Evolutionary conservation across 768 basidiomycete species (phyloP).

Genomic region (Cystobasidium onofrii): DNA sequence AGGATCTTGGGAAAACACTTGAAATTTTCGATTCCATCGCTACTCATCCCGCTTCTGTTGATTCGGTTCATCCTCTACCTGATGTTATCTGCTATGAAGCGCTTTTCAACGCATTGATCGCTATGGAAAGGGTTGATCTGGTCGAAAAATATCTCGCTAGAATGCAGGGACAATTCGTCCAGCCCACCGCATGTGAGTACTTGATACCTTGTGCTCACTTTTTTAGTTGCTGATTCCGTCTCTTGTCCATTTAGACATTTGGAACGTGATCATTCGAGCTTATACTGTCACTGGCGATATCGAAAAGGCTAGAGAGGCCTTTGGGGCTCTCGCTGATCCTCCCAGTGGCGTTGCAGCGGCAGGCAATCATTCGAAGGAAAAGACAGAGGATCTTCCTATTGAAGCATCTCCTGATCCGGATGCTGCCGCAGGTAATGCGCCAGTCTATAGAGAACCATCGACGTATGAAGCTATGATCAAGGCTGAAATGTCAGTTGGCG

Average conservation of each 20-base stretch:
- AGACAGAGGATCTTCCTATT: slow-evolving; percentile 44
- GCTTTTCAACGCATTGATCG: slow-evolving; percentile 74
- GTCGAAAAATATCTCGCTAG: slow-evolving; percentile 60
- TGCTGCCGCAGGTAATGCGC: slow-evolving; percentile 43
- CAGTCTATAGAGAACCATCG: slow-evolving; percentile 81
- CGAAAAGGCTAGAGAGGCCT: slow-evolving; percentile 63
- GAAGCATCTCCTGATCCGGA: neutral
- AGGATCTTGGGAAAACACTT: slow-evolving; percentile 69
- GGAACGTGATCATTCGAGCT: slow-evolving; percentile 53
- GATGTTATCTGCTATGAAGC: slow-evolving; percentile 87
- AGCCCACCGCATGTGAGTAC: slow-evolving; percentile 7
- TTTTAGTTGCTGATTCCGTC: neutral
- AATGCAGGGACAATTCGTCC: slow-evolving; percentile 56
- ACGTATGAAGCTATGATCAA: slow-evolving; percentile 95
- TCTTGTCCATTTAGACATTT: neutral
- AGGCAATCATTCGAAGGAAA: slow-evolving; percentile 72
- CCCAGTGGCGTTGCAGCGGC: slow-evolving; percentile 75
- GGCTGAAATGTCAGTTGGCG: slow-evolving; percentile 72
- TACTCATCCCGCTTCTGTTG: slow-evolving; percentile 50
- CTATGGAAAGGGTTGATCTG: slow-evolving; percentile 67
- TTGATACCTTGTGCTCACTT: neutral
- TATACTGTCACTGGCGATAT: slow-evolving; percentile 64
- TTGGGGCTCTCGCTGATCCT: slow-evolving; percentile 72
- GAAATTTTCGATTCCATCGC: slow-evolving; percentile 67
- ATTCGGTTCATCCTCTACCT: slow-evolving; percentile 48